Evolutionary conservation across 148 eudicot genomes (phyloP).

Genomic region (Polygonum maritimum): DNA sequence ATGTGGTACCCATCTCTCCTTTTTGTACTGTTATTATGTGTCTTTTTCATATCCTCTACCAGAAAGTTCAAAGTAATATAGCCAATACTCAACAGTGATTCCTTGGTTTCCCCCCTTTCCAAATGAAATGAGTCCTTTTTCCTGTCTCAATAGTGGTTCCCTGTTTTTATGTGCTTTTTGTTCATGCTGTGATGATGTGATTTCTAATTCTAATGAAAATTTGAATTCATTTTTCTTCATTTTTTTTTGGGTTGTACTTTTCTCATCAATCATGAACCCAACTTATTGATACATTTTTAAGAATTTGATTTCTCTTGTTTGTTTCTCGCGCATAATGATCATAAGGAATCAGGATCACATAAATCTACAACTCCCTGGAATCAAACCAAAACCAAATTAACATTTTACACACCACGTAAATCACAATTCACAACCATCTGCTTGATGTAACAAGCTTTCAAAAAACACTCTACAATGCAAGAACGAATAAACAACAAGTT

Average conservation of each 20-base stretch:
- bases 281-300: background rate
- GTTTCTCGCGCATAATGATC: background rate
- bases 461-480: conserved; percentile 9
- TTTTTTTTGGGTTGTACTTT: no score
- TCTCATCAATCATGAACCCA: no score
- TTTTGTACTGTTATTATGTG: background rate
- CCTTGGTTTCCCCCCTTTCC: background rate
- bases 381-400: background rate
- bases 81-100: background rate
- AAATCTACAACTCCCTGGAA: background rate
- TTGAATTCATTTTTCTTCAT: no score
- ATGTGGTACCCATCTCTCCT: background rate
- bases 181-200: background rate
- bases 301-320: background rate
- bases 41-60: background rate
- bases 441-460: conserved; percentile 4
- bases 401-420: conserved; percentile 2
- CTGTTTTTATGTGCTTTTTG: background rate
- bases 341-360: background rate
- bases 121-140: background rate
- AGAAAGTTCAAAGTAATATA: background rate
- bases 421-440: conserved; percentile 1
- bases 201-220: background rate
- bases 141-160: background rate
- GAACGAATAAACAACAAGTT: conserved; percentile 1